Base-by-base conservation (phyloP, 192 early-diverging fungal species). In the Coemansia guatemalensis region DNA sequence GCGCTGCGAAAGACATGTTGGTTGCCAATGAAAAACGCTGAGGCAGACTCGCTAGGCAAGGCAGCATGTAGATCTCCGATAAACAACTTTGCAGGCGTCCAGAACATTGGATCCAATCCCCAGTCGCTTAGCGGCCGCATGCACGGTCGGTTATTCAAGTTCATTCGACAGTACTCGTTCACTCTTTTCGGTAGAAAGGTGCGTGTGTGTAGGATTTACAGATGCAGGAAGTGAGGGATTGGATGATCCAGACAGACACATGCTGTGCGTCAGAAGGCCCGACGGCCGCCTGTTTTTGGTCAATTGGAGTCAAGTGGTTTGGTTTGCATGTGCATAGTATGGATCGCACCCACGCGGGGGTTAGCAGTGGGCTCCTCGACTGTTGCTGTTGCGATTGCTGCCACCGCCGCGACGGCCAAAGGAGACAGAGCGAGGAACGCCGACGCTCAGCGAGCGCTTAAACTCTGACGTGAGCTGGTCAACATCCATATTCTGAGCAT, bases 21-120 rank as follows among this genome's bases (percentile, higher is more conserved):
- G 58, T 71, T 71, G 47, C 77, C 77, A 7, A 80, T 55, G 26
- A 71, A 80, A 35, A 68, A 74, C n/a, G 64, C 72, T 0, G 73
- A 61, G 29, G 39, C 65, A 18, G 68, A 56, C 5, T 52, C 64
- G 61, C 58, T 60, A 30, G 68, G 67, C 30, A 74, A 48, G 20
- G 65, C 68, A 3, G 20, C 21, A 24, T 49, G 61, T 25, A 80
- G 56, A 48, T 80, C 77, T 24, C 68, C 68, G 30, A 74, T 61
- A 74, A 80, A 80, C 57, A 80, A 63, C 62, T 80, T 80, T 18
- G 57, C 77, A 12, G 65, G 25, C 5, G 65, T 63, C 77, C 77
- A 80, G 52, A 80, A 80, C 58, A 80, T 20, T 54, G 77, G 72
- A 41, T 80, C 77, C 49, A 80, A 68, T 20, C 77, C 77, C 72